Evolutionary conservation across 148 eudicot species (phyloP), one percentile per base, ranked within the genome.

Genomic region (Vaccinium vitisidaea): DNA sequence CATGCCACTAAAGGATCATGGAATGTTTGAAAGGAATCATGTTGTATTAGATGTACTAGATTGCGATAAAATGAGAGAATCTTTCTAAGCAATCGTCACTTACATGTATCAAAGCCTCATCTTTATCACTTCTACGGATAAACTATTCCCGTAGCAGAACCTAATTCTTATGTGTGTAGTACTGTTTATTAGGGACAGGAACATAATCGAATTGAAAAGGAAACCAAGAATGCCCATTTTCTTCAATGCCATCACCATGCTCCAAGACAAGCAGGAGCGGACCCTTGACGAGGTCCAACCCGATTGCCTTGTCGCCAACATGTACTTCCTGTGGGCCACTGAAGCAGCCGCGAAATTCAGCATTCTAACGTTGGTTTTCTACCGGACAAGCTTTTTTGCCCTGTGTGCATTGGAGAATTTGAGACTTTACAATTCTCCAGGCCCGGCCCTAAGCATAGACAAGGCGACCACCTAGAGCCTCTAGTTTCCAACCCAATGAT

Each of bases 311-410:
- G 87, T 92, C 16, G 89, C 93, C 1, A 90, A 86, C 36, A 55
- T 82, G 88, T 91, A 87, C 86, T 87, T 90, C 52, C 87, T 91
- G 1, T 88, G 88, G 87, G 89, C 91, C 2, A 87, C 92, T 6
- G 87, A 90, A 0, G 75, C 46, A 1, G 90, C 93, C 1, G 83
- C 83, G 10, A 87, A 84, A 46, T 86, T 89, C 49, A 69, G 84
- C 8, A 87, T 94, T 15, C 96, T 94, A 0, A 85, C 94, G 78
- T 27, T 94, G 25, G 90, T 82, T 21, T 94, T 94, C 70, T 85
- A 91, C 9, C 93, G 90, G 21, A 87, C 77, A 5, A 43, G 93
- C 76, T 87, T 25, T 46, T 91, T 93, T 59, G 18, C 93, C 0
- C 75, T 46, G 8, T 88, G 89, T 74, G 86, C 83, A 10, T 1